Evolutionary conservation across 768 basidiomycete species (phyloP).

Genomic region (Russula earlei): DNA sequence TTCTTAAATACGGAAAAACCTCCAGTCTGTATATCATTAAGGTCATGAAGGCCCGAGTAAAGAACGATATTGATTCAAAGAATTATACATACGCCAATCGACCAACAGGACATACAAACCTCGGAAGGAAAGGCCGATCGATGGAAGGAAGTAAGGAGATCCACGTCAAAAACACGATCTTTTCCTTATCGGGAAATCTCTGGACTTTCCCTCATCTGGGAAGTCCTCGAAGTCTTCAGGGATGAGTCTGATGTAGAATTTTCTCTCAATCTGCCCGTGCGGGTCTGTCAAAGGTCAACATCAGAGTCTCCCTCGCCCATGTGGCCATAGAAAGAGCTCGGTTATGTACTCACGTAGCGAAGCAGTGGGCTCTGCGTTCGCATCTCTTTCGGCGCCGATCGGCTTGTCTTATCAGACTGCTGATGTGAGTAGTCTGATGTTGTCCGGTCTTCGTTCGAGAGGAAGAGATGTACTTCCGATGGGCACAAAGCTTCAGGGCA

Average conservation of each 20-base stretch:
- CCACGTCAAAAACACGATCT: too few species aligned
- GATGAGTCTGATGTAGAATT: not conserved
- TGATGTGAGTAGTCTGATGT: conserved; percentile 9
- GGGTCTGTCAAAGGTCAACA: not conserved
- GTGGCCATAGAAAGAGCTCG: not conserved
- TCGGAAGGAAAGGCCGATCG: too few species aligned
- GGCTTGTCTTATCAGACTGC: not conserved
- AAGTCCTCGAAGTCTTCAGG: not conserved
- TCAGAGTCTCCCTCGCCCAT: not conserved
- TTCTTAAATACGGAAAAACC: too few species aligned
- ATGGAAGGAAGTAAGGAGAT: too few species aligned
- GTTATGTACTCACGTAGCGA: not conserved
- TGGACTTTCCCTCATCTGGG: not conserved
- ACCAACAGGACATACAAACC: too few species aligned
- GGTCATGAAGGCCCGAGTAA: too few species aligned
- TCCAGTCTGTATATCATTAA: too few species aligned
- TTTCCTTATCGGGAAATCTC: not conserved
- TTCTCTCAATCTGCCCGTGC: not conserved
- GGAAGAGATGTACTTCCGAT: conserved; percentile 11
- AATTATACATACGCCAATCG: too few species aligned
- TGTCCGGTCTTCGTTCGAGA: conserved; percentile 9
- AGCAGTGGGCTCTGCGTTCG: not conserved
- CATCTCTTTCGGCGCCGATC: not conserved
- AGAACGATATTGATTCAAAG: too few species aligned
- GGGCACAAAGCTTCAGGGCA: not conserved